Evolutionary conservation across 208 protist genomes (phyloP).

Genomic region (Trypanosoma caninum): DNA sequence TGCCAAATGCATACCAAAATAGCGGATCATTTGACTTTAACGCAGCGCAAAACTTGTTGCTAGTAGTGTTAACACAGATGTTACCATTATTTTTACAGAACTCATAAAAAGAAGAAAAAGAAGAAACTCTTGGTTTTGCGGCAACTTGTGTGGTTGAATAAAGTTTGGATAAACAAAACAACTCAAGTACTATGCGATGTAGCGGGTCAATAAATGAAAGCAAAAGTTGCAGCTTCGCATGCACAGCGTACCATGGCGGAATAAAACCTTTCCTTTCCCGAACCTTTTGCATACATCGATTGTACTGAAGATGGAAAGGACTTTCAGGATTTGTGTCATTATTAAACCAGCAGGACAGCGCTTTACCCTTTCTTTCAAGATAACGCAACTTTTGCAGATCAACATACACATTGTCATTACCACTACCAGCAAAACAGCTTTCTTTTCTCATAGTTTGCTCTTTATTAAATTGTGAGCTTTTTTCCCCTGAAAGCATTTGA

Average conservation of each 20-base stretch:
- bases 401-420: no score
- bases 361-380: background rate
- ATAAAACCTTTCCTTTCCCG: constrained; percentile 15
- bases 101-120: background rate
- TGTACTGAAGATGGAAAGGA: background rate
- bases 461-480: no score
- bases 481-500: no score
- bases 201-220: constrained; percentile 22
- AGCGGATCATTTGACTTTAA: background rate
- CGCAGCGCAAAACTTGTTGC: background rate
- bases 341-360: background rate
- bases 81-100: background rate
- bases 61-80: no score
- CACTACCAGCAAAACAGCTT: no score
- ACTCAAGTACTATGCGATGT: constrained; percentile 1
- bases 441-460: no score
- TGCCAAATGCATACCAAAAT: background rate
- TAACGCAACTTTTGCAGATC: background rate
- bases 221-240: constrained; percentile 22
- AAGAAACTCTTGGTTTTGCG: background rate
- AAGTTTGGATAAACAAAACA: background rate
- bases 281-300: background rate
- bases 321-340: background rate
- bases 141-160: background rate
- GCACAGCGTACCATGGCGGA: constrained; percentile 25